Conservation (phyloP, 2,329 filamentous ascomycete genomes). For the Trichophyton verrucosum region DNA sequence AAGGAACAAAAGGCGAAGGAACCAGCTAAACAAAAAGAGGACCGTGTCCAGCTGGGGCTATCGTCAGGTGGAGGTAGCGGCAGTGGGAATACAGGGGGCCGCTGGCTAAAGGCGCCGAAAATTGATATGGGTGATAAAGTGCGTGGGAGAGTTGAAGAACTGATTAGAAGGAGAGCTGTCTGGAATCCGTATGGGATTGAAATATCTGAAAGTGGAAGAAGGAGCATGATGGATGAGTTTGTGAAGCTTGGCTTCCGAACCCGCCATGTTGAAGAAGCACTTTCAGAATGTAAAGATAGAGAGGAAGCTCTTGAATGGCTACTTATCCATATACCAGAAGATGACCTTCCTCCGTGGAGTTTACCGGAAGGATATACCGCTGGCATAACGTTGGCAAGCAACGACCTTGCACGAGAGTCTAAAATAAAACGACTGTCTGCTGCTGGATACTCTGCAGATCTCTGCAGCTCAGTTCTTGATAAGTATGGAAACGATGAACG, state of each 20-base stretch:
- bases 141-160: slow-evolving; percentile 61
- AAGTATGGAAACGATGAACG: slow-evolving; percentile 59
- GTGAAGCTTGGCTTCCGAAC: slow-evolving; percentile 70
- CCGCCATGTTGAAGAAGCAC: slow-evolving; percentile 80
- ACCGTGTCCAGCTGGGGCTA: slow-evolving; percentile 45
- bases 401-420: slow-evolving; percentile 66
- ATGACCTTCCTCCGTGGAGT: slow-evolving; percentile 87
- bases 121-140: slow-evolving; percentile 85
- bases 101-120: slow-evolving; percentile 71
- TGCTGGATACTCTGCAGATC: slow-evolving; percentile 72
- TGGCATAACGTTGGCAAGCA: slow-evolving; percentile 73
- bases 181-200: slow-evolving; percentile 75
- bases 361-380: slow-evolving; percentile 85
- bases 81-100: not conserved
- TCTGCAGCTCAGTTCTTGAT: slow-evolving; percentile 68
- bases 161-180: slow-evolving; percentile 63
- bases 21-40: slow-evolving; percentile 44
- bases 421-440: slow-evolving; percentile 70
- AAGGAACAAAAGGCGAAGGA: slow-evolving; percentile 50
- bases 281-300: slow-evolving; percentile 73
- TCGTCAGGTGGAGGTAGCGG: slow-evolving; percentile 27
- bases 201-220: slow-evolving; percentile 48
- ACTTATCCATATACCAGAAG: slow-evolving; percentile 90
- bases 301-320: slow-evolving; percentile 95
- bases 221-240: slow-evolving; percentile 58